These are phyloP conservation scores for Boletus coccyginus DNA, from an alignment of 768 basidiomycete species.

Conservation along the genomic window DNA sequence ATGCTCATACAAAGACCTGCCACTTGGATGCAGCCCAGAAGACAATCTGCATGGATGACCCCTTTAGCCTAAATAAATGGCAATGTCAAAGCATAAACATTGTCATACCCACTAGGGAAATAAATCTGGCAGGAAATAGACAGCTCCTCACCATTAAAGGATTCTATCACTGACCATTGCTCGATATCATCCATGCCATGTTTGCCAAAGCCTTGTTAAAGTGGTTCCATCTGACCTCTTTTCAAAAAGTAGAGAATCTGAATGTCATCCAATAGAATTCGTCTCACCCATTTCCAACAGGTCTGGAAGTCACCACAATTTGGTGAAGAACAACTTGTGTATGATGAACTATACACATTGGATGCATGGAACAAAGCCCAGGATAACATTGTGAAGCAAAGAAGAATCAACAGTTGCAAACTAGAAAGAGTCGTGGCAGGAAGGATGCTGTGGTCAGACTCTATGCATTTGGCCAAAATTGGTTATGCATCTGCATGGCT, in stretches of 20 bases:
- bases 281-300: not conserved
- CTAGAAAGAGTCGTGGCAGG: not conserved
- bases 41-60: not conserved
- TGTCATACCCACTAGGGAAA: not conserved
- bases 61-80: conserved; percentile 3
- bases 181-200: conserved; percentile 3
- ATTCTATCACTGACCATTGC: conserved; percentile 22
- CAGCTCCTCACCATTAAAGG: conserved; percentile 26
- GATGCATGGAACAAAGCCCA: too few species aligned
- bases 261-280: not conserved
- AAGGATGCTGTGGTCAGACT: too few species aligned
- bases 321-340: too few species aligned
- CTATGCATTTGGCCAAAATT: too few species aligned
- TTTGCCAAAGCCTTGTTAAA: conserved; percentile 5
- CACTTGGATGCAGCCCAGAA: not conserved
- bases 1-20: not conserved
- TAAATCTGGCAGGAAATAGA: conserved; percentile 4
- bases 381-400: not conserved
- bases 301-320: not conserved
- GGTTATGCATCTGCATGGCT: too few species aligned
- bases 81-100: not conserved
- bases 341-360: too few species aligned
- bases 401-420: not conserved
- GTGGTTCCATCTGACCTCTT: conserved; percentile 24
- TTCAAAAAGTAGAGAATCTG: conserved; percentile 12